phyloP scores from a whole-genome alignment of 441 rosid genomes.

The Populus hybrid region DNA sequence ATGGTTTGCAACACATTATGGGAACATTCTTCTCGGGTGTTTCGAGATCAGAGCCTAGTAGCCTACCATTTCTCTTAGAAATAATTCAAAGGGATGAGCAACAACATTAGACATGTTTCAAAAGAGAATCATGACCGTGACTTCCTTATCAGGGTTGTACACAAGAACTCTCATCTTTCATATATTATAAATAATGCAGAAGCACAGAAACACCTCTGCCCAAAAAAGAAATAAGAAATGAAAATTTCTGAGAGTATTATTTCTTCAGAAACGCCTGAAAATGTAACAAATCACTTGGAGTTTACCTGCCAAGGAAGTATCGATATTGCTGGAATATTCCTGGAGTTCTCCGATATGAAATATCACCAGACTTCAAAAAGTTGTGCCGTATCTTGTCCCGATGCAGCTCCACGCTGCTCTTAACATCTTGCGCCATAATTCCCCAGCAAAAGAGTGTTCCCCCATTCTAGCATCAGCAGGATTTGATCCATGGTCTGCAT shows the following conservation, averaged over 20 bases:
- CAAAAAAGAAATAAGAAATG: background rate
- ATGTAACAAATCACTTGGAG: background rate
- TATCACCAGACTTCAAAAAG: conserved; percentile 58
- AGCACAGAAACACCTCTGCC: background rate
- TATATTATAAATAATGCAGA: background rate
- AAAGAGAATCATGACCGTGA: background rate
- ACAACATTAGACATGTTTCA: background rate
- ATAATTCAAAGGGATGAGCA: background rate
- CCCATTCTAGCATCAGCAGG: conserved; percentile 22
- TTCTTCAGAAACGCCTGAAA: background rate
- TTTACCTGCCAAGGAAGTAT: conserved; percentile 83
- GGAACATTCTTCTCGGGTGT: background rate
- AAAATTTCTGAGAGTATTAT: background rate
- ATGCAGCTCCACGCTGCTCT: conserved; percentile 52
- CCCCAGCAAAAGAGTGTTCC: conserved; percentile 70
- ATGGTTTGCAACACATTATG: background rate
- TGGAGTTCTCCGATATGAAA: conserved; percentile 71
- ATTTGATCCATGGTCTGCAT: conserved; percentile 26
- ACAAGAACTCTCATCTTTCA: background rate
- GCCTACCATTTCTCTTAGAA: background rate
- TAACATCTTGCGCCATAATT: conserved; percentile 75
- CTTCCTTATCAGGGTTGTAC: background rate
- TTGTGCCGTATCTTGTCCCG: no score
- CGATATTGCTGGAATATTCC: conserved; percentile 58
- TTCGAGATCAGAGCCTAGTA: background rate